Evolutionary conservation across 2,329 filamentous ascomycete species (phyloP).

Genomic region (Leptographium lundbergii): DNA sequence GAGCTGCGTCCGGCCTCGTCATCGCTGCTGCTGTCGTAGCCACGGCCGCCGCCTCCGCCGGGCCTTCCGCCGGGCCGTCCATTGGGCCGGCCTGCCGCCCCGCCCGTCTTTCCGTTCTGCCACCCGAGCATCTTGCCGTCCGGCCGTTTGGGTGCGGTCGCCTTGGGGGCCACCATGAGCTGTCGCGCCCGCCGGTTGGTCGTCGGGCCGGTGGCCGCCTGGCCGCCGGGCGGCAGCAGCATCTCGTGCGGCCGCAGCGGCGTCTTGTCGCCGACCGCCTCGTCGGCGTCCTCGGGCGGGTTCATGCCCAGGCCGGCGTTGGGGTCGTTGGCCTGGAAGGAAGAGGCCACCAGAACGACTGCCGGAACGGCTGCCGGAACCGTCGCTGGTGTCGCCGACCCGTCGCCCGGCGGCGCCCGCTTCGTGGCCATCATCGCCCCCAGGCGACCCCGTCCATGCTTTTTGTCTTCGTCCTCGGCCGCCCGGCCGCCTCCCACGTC

Average conservation of each 20-base stretch:
- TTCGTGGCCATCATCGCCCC: no score
- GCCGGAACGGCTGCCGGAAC: not conserved
- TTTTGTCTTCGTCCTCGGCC: not conserved
- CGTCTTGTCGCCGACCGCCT: not conserved
- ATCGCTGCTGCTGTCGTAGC: constrained; percentile 16
- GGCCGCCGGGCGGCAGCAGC: not conserved
- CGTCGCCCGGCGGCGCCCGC: not conserved
- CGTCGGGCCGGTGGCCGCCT: not conserved
- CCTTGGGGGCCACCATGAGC: constrained; percentile 1
- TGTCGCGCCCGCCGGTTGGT: not conserved
- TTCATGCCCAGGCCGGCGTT: not conserved
- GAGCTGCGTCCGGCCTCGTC: constrained; percentile 19
- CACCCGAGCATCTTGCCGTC: not conserved
- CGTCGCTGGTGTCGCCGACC: not conserved
- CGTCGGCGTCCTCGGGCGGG: not conserved
- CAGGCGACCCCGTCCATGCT: not conserved
- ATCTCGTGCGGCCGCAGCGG: no score
- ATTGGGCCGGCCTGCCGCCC: not conserved
- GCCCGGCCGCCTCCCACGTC: not conserved
- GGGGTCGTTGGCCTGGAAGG: not conserved
- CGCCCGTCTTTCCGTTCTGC: not conserved
- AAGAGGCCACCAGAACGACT: not conserved
- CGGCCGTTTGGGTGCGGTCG: no score
- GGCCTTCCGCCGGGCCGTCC: not conserved
- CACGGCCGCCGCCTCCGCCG: not conserved